phyloP scores from a whole-genome alignment of 306 rosid species.

The Prunus mume region DNA sequence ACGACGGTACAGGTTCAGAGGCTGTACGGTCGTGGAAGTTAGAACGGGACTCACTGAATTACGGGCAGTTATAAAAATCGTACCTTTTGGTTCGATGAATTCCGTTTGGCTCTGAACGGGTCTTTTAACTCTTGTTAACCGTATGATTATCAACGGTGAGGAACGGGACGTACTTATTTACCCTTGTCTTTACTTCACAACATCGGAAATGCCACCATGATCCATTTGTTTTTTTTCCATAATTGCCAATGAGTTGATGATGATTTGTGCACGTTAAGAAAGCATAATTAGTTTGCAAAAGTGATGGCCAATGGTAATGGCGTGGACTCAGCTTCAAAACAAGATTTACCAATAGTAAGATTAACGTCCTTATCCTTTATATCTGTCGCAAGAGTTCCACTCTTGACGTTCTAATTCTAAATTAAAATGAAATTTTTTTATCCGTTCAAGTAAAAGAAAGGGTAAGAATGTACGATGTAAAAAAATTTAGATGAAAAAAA shows the following conservation, averaged over 20 bases:
- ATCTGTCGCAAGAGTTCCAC: background rate
- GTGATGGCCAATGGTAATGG: background rate
- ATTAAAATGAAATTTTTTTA: background rate
- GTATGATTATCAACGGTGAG: too few species aligned
- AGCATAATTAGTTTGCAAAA: background rate
- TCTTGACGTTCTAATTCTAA: background rate
- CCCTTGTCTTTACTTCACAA: background rate
- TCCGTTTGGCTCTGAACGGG: background rate
- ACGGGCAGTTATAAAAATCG: background rate
- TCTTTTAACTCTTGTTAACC: too few species aligned
- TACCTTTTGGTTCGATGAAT: background rate
- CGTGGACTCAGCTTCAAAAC: background rate
- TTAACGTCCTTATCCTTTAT: background rate
- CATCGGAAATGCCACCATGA: background rate
- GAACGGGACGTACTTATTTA: too few species aligned
- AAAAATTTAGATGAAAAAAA: too few species aligned
- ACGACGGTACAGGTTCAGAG: background rate
- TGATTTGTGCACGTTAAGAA: slow-evolving; percentile 1
- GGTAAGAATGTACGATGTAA: too few species aligned
- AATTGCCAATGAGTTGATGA: background rate
- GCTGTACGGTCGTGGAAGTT: background rate
- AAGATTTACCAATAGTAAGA: too few species aligned
- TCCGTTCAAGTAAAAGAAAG: background rate
- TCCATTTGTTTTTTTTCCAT: background rate
- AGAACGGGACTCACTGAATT: background rate